These are phyloP conservation scores for Exophiala xenobiotica DNA, from an alignment of 2,329 filamentous ascomycete genomes.

Conservation along the genomic window DNA sequence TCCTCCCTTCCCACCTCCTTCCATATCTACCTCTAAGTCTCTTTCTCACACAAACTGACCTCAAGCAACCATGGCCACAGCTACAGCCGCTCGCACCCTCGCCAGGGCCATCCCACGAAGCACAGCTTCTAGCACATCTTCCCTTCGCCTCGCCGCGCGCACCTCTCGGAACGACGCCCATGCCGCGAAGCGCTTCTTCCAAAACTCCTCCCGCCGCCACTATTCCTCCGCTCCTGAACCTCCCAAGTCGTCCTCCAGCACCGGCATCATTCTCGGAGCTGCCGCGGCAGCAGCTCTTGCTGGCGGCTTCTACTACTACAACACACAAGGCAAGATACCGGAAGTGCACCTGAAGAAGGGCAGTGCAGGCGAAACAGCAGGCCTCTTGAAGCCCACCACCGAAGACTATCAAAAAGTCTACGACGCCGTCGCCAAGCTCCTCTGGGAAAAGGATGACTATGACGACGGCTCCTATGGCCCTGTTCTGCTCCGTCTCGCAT, in stretches of 20 bases:
- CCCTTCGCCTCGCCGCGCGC: slow-evolving; percentile 45
- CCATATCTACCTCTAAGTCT: slow-evolving; percentile 1
- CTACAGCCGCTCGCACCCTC: slow-evolving; percentile 43
- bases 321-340: slow-evolving; percentile 28
- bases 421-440: slow-evolving; percentile 72
- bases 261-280: slow-evolving; percentile 57
- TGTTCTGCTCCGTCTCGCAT: slow-evolving; percentile 84
- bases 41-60: neutral
- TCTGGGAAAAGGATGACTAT: slow-evolving; percentile 91
- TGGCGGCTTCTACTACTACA: slow-evolving; percentile 63
- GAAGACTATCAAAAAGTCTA: slow-evolving; percentile 96
- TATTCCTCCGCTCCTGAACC: slow-evolving; percentile 69
- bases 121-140: slow-evolving; percentile 39
- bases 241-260: slow-evolving; percentile 51
- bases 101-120: slow-evolving; percentile 43
- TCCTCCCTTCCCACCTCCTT: neutral
- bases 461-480: slow-evolving; percentile 96
- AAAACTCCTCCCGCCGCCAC: slow-evolving; percentile 71
- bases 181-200: slow-evolving; percentile 64
- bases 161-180: slow-evolving; percentile 59
- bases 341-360: slow-evolving; percentile 45
- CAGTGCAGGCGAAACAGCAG: slow-evolving; percentile 42
- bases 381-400: slow-evolving; percentile 70
- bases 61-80: slow-evolving; percentile 35
- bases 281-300: slow-evolving; percentile 60